Conservation (phyloP, 306 rosid genomes). For the Vigna radiata region DNA sequence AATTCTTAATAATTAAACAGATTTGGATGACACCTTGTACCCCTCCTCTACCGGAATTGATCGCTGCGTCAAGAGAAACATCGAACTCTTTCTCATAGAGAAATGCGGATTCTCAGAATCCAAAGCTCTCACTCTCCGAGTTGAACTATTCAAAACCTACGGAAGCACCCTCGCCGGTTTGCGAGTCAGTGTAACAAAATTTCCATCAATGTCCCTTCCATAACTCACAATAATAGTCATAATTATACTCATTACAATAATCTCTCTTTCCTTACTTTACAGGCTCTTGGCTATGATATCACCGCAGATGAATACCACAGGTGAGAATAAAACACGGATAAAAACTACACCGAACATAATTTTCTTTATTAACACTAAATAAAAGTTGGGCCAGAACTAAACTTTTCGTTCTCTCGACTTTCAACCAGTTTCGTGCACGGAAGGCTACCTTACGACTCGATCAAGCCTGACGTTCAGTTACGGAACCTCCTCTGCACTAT, state of each 20-base stretch:
- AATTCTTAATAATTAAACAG: constrained; percentile 42
- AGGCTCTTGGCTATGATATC: constrained; percentile 80
- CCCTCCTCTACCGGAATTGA: constrained; percentile 66
- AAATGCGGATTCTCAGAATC: constrained; percentile 70
- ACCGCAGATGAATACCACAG: constrained; percentile 83
- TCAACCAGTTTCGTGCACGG: constrained; percentile 85
- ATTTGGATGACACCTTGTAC: constrained; percentile 90
- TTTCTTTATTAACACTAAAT: neutral
- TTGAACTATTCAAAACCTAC: constrained; percentile 78
- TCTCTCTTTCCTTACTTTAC: constrained; percentile 5
- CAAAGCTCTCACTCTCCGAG: constrained; percentile 68
- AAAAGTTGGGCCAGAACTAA: neutral
- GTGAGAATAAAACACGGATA: constrained; percentile 17
- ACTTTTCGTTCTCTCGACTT: neutral
- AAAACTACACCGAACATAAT: neutral
- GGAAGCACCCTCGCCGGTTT: constrained; percentile 96
- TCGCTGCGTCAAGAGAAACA: constrained; percentile 67
- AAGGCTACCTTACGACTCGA: constrained; percentile 77
- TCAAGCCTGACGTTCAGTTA: constrained; percentile 70
- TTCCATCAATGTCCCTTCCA: neutral
- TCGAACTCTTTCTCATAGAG: constrained; percentile 72
- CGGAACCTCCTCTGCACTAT: constrained; percentile 65
- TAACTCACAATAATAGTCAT: neutral
- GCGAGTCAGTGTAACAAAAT: constrained; percentile 49
- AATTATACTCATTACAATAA: neutral